phyloP scores from a whole-genome alignment of 768 basidiomycete species.

The Hygrophoropsis aurantiaca region DNA sequence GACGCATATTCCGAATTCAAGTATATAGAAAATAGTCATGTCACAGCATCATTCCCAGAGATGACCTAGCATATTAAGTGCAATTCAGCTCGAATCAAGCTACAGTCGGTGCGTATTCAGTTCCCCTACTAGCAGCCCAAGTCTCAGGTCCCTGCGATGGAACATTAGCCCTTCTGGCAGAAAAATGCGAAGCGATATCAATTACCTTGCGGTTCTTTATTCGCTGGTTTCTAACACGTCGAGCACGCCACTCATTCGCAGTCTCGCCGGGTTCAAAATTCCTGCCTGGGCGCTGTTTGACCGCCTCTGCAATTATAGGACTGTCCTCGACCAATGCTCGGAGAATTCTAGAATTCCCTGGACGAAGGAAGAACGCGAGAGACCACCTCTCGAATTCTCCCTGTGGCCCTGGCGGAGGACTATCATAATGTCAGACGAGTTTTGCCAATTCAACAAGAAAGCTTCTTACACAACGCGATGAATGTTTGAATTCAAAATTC shows the following conservation, averaged over 20 bases:
- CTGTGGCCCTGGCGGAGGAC: constrained; percentile 60
- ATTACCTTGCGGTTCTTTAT: constrained; percentile 42
- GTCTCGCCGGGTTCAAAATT: constrained; percentile 37
- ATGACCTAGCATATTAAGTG: no score
- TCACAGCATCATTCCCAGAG: no score
- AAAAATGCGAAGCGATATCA: background rate
- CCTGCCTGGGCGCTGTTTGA: constrained; percentile 34
- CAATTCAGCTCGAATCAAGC: constrained; percentile 6
- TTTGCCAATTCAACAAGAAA: background rate
- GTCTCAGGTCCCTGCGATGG: constrained; percentile 34
- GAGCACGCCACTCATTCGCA: constrained; percentile 40
- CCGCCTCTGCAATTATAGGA: constrained; percentile 45
- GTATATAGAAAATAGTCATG: no score
- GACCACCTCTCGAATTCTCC: constrained; percentile 58
- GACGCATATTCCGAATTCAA: no score
- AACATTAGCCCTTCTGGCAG: background rate
- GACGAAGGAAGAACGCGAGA: constrained; percentile 67
- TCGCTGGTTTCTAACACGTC: constrained; percentile 40
- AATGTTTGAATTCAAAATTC: constrained; percentile 61
- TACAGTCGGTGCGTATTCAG: constrained; percentile 24
- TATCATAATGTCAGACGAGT: background rate
- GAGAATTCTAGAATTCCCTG: constrained; percentile 51
- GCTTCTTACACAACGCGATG: constrained; percentile 58
- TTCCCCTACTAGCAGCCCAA: constrained; percentile 29
- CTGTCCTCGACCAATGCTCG: constrained; percentile 54